Percentiles rank a stretch among this genome's conserved stretches.
phyloP scores from a whole-genome alignment of 129 eudicot species.

The Pseudognaphalium luteoalbum region DNA sequence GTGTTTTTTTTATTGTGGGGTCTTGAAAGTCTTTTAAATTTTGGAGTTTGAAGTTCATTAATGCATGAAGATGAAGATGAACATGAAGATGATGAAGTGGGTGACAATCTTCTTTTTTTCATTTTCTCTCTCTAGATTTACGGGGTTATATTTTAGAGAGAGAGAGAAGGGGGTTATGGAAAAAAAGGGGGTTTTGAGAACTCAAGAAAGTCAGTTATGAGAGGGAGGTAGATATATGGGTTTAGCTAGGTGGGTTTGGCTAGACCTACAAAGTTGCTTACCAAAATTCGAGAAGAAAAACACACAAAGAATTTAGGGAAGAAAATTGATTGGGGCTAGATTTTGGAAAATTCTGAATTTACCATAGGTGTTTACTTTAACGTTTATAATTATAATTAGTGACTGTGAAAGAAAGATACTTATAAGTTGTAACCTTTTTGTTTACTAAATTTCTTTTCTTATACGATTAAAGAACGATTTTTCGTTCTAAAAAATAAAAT shows the following conservation, averaged over 20 bases:
- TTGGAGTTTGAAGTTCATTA: conserved; percentile 34
- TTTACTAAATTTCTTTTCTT: no score
- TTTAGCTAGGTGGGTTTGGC: conserved; percentile 49
- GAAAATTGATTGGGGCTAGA: conserved; percentile 29
- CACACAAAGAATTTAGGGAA: conserved; percentile 28
- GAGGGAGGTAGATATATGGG: conserved; percentile 39
- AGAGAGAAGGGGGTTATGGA: not conserved
- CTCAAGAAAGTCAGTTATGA: conserved; percentile 26
- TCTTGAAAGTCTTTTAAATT: conserved; percentile 36
- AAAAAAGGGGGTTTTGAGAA: not conserved
- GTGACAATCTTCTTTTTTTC: conserved; percentile 52
- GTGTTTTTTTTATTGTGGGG: conserved; percentile 33
- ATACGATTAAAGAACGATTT: no score
- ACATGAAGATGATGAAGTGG: conserved; percentile 44
- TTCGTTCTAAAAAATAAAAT: no score
- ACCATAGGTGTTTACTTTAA: not conserved
- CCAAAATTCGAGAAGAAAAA: conserved; percentile 45
- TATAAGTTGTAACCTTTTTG: no score
- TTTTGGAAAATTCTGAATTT: conserved; percentile 20
- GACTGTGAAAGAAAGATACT: no score
- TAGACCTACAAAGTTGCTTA: conserved; percentile 57
- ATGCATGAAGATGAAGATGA: conserved; percentile 68
- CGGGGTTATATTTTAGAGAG: not conserved
- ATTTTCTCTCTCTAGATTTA: conserved; percentile 24
- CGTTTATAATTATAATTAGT: no score